Evolutionary conservation across 2,329 filamentous ascomycete genomes (phyloP), one percentile per base, ranked within the genome.

Genomic region (Emmonsiellopsis sp.): DNA sequence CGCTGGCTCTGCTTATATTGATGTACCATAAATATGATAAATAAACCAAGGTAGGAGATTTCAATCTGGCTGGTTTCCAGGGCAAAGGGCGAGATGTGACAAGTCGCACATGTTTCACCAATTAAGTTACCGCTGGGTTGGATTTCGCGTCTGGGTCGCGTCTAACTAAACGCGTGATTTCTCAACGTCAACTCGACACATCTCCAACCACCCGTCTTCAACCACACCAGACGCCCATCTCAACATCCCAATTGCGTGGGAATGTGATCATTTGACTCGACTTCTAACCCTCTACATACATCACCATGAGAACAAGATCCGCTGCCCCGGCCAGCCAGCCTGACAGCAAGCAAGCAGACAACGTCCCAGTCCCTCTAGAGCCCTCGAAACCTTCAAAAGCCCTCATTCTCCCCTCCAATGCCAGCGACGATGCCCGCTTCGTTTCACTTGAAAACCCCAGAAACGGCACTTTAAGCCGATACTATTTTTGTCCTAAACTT

Each of bases 401-500:
- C 7, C 80, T 84, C 59, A 73, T 85, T 11, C 68, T 85, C 0
- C 82, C 82, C 2, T 74, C 75, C 55, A 65, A 75, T 42, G 67
- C 73, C 3, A 80, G 78, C 11, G 62, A 69, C 50, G 71, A 78
- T 56, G 74, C 80, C 42, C 74, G 80, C 51, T 78, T 85, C 46
- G 63, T 82, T 54, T 77, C 75, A 5, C 67, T 85, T 9, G 72
- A 77, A 4, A 75, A 81, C 55, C 82, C 82, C 7, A 73, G 75
- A 38, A 79, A 75, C 11, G 65, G 64, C 3, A 65, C 64, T 7
- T 66, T 73, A 3, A 76, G 68, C 45, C 73, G 79, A 56, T 85
- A 83, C 60, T 76, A 78, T 55, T 80, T 82, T 61, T 83, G 80
- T 57, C 81, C 82, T 0, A 65, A 75, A 30, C 73, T 72, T 16